Evolutionary conservation across 164 flowering plant species (phyloP).

Genomic region (Liquidambar formosana): DNA sequence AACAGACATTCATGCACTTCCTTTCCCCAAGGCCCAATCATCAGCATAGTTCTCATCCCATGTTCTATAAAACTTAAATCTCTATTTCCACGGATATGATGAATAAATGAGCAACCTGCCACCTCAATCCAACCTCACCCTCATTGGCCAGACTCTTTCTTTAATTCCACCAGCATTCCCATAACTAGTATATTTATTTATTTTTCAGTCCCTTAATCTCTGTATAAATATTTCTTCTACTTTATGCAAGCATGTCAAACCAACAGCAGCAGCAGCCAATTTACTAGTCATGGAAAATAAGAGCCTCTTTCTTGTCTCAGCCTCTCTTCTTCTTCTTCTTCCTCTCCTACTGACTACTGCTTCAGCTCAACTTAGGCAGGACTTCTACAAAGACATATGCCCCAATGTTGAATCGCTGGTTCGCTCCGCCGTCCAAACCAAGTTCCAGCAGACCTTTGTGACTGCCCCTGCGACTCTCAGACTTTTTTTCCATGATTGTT

Average conservation of each 20-base stretch:
- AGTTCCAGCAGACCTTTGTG: conserved; percentile 30
- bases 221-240: not conserved
- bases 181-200: not conserved
- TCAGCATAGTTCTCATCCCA: too few species aligned
- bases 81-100: too few species aligned
- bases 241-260: not conserved
- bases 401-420: conserved; percentile 26
- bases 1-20: too few species aligned
- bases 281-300: not conserved
- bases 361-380: conserved; percentile 16
- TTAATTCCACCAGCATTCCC: not conserved
- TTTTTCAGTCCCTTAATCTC: not conserved
- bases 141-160: not conserved
- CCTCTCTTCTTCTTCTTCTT: not conserved
- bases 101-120: too few species aligned
- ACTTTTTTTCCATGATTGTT: conserved; percentile 36
- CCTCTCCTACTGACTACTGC: not conserved
- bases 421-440: conserved; percentile 18
- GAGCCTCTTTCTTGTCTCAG: not conserved
- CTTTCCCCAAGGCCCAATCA: too few species aligned
- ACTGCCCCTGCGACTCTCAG: conserved; percentile 30
- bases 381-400: conserved; percentile 21
- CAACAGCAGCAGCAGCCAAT: not conserved
- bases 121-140: not conserved
- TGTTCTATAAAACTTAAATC: too few species aligned